These are phyloP conservation scores for Corylus heterophylla DNA, from an alignment of 306 rosid species.

Conservation along the genomic window DNA sequence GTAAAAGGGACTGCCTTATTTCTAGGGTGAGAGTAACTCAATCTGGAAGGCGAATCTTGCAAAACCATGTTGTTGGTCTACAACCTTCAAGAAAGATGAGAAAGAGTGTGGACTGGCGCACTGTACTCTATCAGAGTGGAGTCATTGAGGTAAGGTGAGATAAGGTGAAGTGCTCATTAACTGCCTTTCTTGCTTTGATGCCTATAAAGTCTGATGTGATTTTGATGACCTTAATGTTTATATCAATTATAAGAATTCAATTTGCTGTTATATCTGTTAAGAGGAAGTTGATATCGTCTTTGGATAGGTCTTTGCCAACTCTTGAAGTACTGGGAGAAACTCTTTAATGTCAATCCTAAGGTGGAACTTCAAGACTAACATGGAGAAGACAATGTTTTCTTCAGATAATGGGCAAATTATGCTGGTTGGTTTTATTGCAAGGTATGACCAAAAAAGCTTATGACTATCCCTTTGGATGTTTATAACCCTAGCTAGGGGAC, in stretches of 20 bases:
- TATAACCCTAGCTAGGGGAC: no score
- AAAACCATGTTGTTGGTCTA: constrained; percentile 75
- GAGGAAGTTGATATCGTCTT: constrained; percentile 24
- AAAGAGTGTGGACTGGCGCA: constrained; percentile 55
- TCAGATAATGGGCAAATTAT: constrained; percentile 67
- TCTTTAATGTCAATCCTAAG: constrained; percentile 64
- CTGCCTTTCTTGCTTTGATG: constrained; percentile 14
- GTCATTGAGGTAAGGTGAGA: constrained; percentile 48
- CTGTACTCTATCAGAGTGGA: constrained; percentile 68
- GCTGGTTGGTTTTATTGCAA: constrained; percentile 54
- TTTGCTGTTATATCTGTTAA: constrained; percentile 19
- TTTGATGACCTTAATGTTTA: constrained; percentile 9
- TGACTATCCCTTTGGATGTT: no score
- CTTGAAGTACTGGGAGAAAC: constrained; percentile 65
- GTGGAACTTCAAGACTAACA: constrained; percentile 69
- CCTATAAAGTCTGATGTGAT: not conserved
- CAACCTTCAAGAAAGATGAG: constrained; percentile 60
- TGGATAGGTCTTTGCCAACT: constrained; percentile 71
- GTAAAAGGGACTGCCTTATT: constrained; percentile 28
- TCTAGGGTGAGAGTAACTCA: constrained; percentile 60
- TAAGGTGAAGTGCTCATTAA: constrained; percentile 53
- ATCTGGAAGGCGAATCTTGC: constrained; percentile 56
- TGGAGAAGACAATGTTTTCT: constrained; percentile 73
- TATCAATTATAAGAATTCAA: constrained; percentile 11
- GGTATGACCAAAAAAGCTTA: no score